phyloP scores from a whole-genome alignment of 495 filamentous ascomycete species.

The Ascobolus immersus region DNA sequence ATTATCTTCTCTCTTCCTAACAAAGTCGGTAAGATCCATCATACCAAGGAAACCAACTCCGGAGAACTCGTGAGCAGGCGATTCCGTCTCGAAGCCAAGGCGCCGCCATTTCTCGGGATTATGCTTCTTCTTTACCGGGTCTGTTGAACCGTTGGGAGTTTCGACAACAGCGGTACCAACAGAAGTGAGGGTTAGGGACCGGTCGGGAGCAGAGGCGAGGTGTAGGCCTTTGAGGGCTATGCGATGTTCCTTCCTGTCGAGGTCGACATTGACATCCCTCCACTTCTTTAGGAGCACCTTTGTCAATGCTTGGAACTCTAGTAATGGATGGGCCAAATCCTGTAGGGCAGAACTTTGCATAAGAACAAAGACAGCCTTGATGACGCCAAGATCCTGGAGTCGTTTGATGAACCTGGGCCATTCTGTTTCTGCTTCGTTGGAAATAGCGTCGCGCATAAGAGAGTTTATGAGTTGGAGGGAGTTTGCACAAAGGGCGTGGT shows the following conservation, averaged over 20 bases:
- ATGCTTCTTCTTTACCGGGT: conserved; percentile 34
- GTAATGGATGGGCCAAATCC: conserved; percentile 70
- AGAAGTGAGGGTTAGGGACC: no score
- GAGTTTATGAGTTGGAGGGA: conserved; percentile 86
- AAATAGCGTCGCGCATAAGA: conserved; percentile 75
- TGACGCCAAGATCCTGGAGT: conserved; percentile 78
- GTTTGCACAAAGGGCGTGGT: conserved; percentile 91
- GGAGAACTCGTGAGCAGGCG: conserved; percentile 61
- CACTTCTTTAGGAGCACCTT: conserved; percentile 80
- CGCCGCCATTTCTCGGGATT: conserved; percentile 86
- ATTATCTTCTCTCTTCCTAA: conserved; percentile 65
- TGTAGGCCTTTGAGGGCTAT: conserved; percentile 64
- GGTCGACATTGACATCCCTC: conserved; percentile 58
- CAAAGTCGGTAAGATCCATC: conserved; percentile 92
- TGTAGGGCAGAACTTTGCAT: conserved; percentile 90
- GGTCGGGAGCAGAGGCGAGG: conserved; percentile 51
- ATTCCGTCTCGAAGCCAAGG: conserved; percentile 78
- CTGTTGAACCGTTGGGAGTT: conserved; percentile 18
- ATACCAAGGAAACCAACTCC: conserved; percentile 73
- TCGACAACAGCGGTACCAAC: conserved; percentile 10
- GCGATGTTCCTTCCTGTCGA: conserved; percentile 72
- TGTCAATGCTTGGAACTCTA: conserved; percentile 83
- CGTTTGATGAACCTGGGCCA: conserved; percentile 91
- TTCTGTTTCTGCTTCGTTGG: conserved; percentile 48
- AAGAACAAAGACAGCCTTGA: conserved; percentile 67